Percentiles rank a stretch among this genome's conserved stretches.
phyloP scores from a whole-genome alignment of 208 protist species.

The Balamuthia mandrillaris region DNA sequence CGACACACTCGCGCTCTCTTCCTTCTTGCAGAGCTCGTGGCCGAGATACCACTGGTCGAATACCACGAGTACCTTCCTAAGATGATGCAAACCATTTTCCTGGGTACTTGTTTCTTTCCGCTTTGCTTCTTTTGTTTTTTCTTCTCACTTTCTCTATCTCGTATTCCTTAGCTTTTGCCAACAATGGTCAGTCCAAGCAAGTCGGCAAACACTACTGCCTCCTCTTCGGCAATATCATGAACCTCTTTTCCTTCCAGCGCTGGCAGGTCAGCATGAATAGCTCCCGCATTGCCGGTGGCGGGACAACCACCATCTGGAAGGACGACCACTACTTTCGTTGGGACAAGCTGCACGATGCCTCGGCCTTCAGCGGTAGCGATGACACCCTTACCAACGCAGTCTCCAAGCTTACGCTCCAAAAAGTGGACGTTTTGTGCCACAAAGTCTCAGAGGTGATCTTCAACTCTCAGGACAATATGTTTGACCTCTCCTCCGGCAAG shows the following conservation, averaged over 20 bases:
- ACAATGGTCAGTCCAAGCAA: neutral
- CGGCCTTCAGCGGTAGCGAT: neutral
- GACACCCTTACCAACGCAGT: neutral
- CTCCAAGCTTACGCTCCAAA: neutral
- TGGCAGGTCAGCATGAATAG: too few relatives aligned
- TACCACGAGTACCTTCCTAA: neutral
- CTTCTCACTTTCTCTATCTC: neutral
- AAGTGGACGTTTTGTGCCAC: neutral
- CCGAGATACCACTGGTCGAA: slow-evolving; percentile 5
- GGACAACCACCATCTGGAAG: neutral
- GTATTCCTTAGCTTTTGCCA: neutral
- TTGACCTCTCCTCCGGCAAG: neutral
- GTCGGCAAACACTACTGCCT: neutral
- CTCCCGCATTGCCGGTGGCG: neutral
- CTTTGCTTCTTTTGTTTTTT: neutral
- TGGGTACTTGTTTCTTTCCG: neutral
- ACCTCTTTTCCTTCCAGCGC: slow-evolving; percentile 17
- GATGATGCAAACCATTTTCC: neutral
- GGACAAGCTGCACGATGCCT: neutral
- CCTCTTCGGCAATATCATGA: slow-evolving; percentile 12
- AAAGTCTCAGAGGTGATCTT: neutral
- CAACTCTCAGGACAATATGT: neutral
- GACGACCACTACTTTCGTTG: slow-evolving; percentile 1
- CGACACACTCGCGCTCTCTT: neutral
- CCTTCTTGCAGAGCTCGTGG: neutral